Evolutionary conservation across 345 rosid species (phyloP).

Genomic region (Eucalyptus viminalis): DNA sequence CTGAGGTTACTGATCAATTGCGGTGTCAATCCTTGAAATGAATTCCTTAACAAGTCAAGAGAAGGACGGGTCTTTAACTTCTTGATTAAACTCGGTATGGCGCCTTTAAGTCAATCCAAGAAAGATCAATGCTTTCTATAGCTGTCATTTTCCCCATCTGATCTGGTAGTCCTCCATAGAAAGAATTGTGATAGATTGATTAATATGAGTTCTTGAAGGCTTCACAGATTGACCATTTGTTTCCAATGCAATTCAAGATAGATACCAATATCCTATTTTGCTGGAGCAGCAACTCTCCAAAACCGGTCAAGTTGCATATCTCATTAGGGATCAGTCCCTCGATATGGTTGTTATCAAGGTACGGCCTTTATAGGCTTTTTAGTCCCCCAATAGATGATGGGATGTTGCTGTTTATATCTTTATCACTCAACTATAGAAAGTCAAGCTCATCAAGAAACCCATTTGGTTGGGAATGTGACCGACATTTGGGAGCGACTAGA

Average conservation of each 20-base stretch:
- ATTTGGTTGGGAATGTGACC: background rate
- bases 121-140: background rate
- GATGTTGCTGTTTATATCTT: background rate
- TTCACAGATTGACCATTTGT: background rate
- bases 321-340: background rate
- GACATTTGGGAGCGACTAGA: background rate
- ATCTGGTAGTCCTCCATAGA: background rate
- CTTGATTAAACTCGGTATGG: background rate
- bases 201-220: background rate
- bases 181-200: background rate
- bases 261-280: background rate
- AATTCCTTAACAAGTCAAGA: background rate
- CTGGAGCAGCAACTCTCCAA: background rate
- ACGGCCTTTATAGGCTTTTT: background rate
- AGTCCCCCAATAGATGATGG: background rate
- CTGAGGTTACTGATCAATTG: background rate
- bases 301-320: background rate
- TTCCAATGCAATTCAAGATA: background rate
- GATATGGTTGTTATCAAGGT: background rate
- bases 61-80: background rate
- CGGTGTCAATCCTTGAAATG: background rate
- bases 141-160: background rate
- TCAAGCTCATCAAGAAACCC: background rate
- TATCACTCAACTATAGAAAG: background rate
- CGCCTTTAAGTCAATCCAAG: background rate